phyloP scores from a whole-genome alignment of 2,329 filamentous ascomycete species.

The Aspergillus calidoustus region DNA sequence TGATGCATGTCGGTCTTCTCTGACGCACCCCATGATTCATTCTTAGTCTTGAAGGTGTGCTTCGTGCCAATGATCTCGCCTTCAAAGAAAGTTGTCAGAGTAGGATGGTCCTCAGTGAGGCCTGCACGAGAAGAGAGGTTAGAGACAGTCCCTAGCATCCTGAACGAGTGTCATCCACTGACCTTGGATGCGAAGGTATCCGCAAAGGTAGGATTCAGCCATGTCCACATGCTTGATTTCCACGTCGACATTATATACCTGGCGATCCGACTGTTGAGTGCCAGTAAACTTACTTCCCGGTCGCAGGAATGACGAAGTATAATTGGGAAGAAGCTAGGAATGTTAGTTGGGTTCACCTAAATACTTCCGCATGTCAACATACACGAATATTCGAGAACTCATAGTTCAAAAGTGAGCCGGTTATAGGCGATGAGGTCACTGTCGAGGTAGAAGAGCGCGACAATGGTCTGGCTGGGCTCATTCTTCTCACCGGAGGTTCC shows the following conservation, averaged over 20 bases:
- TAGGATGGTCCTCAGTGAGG: conserved; percentile 92
- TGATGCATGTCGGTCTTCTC: conserved; percentile 91
- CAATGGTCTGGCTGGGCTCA: conserved; percentile 41
- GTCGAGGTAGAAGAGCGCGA: conserved; percentile 36
- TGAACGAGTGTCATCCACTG: conserved; percentile 20
- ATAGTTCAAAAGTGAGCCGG: conserved; percentile 55
- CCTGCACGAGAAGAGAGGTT: conserved; percentile 57
- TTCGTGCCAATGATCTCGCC: conserved; percentile 96
- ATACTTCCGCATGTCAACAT: conserved; percentile 27
- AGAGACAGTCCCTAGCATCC: conserved; percentile 4
- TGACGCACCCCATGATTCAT: conserved; percentile 87
- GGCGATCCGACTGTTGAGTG: conserved; percentile 89
- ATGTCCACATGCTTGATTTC: conserved; percentile 97
- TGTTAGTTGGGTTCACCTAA: conserved; percentile 23
- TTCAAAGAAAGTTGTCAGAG: conserved; percentile 97
- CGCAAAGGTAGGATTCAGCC: conserved; percentile 90
- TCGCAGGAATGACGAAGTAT: conserved; percentile 84
- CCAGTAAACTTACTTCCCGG: conserved; percentile 87
- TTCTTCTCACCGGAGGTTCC: conserved; percentile 35
- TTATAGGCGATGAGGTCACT: conserved; percentile 38
- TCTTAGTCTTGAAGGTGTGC: conserved; percentile 89
- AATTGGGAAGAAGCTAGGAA: conserved; percentile 71
- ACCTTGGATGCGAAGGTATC: conserved; percentile 96
- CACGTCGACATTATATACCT: conserved; percentile 93
- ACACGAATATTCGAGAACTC: conserved; percentile 62